These are phyloP conservation scores for Cercophora samala DNA, from an alignment of 495 filamentous ascomycete genomes.

Conservation along the genomic window DNA sequence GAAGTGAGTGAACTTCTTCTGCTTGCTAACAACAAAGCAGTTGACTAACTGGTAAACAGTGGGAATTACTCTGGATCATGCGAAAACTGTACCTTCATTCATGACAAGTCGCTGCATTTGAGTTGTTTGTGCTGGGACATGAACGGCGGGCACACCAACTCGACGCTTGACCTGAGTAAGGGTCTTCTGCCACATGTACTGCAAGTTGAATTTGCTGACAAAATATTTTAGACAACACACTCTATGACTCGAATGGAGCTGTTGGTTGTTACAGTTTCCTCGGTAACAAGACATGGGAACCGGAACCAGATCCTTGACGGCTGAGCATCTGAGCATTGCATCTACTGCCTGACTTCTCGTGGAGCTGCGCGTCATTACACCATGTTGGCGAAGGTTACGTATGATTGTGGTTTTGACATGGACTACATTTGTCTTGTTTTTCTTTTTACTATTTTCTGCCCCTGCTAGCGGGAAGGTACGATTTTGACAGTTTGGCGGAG, in stretches of 20 bases:
- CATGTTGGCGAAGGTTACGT: background rate
- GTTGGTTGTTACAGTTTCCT: conserved; percentile 21
- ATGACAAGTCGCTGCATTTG: conserved; percentile 15
- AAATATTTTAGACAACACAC: conserved; percentile 16
- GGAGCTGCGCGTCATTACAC: background rate
- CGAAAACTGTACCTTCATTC: conserved; percentile 14
- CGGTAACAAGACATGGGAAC: conserved; percentile 21
- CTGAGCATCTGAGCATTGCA: background rate
- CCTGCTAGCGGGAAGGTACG: background rate
- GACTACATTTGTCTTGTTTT: background rate
- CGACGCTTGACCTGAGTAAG: conserved; percentile 24
- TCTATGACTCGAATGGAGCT: conserved; percentile 18
- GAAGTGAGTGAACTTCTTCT: conserved; percentile 11
- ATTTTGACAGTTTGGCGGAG: background rate
- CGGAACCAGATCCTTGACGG: background rate
- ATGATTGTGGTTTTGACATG: background rate
- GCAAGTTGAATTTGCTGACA: conserved; percentile 1
- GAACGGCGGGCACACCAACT: background rate
- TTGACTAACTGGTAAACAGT: background rate
- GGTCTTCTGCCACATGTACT: background rate
- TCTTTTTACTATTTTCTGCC: background rate
- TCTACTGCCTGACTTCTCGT: background rate
- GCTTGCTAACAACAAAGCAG: background rate
- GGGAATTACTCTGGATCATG: conserved; percentile 24
- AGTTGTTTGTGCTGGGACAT: conserved; percentile 17